Percentiles rank a stretch among this genome's conserved stretches.
phyloP scores from a whole-genome alignment of 2,329 filamentous ascomycete species.

The Ophiocordyceps polyrhachis-furcata region DNA sequence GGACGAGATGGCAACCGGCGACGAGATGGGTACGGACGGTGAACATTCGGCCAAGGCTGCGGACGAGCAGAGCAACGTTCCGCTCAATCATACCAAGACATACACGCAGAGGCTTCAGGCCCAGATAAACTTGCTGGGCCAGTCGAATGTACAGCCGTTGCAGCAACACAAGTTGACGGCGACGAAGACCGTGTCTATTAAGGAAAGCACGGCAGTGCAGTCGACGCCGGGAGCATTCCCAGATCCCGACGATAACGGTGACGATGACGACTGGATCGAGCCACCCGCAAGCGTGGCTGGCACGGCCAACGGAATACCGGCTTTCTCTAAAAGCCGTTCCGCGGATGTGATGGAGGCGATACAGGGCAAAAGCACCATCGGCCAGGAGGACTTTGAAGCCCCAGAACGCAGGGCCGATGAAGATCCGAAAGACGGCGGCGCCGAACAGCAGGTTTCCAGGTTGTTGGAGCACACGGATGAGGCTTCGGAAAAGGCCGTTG shows the following conservation, averaged over 20 bases:
- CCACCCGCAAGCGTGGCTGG: slow-evolving; percentile 20
- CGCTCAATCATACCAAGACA: slow-evolving; percentile 51
- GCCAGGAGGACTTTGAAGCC: slow-evolving; percentile 19
- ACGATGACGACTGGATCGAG: slow-evolving; percentile 46
- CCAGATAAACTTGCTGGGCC: slow-evolving; percentile 60
- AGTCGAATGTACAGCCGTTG: slow-evolving; percentile 18
- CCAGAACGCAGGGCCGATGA: background rate
- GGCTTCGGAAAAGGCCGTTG: slow-evolving; percentile 3
- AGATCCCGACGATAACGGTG: slow-evolving; percentile 19
- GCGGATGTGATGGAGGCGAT: slow-evolving; percentile 42
- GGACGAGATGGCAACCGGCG: slow-evolving; percentile 25
- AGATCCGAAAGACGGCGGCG: background rate
- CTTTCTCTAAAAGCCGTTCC: slow-evolving; percentile 40
- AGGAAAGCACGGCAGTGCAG: slow-evolving; percentile 12
- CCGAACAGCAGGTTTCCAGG: slow-evolving; percentile 1
- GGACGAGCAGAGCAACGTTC: slow-evolving; percentile 26
- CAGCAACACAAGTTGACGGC: slow-evolving; percentile 14
- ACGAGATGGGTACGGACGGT: slow-evolving; percentile 34
- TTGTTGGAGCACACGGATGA: slow-evolving; percentile 34
- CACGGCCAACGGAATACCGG: slow-evolving; percentile 22
- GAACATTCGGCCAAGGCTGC: slow-evolving; percentile 11
- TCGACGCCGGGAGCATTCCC: slow-evolving; percentile 42
- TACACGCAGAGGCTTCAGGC: slow-evolving; percentile 90
- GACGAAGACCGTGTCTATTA: slow-evolving; percentile 10
- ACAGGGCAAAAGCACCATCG: slow-evolving; percentile 26